These are phyloP conservation scores for Brassica rapa DNA, from an alignment of 345 rosid species.

Conservation along the genomic window DNA sequence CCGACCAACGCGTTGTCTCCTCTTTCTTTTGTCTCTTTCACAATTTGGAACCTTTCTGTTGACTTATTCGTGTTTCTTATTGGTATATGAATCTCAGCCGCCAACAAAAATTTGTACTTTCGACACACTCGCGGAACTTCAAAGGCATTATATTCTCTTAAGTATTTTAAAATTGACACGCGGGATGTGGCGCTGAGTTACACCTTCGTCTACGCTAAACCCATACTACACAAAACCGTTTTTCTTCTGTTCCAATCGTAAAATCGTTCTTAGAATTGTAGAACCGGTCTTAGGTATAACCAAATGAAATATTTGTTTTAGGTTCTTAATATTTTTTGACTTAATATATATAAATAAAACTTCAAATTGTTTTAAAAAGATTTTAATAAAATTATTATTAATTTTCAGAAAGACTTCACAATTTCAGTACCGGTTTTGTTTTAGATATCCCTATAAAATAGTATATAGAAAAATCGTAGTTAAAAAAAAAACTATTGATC, in stretches of 20 bases:
- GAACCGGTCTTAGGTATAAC: background rate
- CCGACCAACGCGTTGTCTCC: conserved; percentile 43
- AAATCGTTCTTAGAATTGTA: too few species aligned
- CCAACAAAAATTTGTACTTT: conserved; percentile 31
- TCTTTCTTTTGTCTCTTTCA: conserved; percentile 1
- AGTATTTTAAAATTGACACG: background rate
- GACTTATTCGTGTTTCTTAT: background rate
- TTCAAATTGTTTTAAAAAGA: too few species aligned
- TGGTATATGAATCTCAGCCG: conserved; percentile 33
- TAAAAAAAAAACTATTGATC: background rate
- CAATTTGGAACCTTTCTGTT: background rate
- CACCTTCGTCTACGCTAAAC: background rate
- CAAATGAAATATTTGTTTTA: background rate
- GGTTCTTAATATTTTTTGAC: too few species aligned
- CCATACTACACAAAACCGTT: background rate
- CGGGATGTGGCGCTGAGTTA: background rate
- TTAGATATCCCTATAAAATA: background rate
- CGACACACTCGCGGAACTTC: conserved; percentile 34
- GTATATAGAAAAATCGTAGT: background rate
- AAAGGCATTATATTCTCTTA: conserved; percentile 1
- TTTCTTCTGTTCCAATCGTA: too few species aligned
- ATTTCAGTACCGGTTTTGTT: background rate
- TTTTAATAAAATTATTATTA: too few species aligned
- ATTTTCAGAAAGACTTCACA: too few species aligned
- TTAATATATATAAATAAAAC: too few species aligned